Conservation (phyloP, 192 early-diverging fungal genomes). For the Coemansia sp. region DNA sequence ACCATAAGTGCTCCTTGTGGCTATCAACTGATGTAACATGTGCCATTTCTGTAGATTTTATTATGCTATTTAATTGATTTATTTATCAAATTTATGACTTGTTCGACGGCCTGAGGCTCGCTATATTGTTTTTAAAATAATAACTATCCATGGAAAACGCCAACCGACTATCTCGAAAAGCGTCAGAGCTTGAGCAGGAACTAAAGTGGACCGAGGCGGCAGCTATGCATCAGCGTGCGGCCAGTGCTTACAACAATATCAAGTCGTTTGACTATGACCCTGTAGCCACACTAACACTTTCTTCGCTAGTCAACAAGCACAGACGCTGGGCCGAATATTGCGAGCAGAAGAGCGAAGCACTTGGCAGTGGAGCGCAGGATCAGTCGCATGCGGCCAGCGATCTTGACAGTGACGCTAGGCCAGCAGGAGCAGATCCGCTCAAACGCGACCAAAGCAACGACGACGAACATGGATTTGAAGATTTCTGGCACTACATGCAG, state of each 20-base stretch:
- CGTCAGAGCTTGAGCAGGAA: conserved; percentile 27
- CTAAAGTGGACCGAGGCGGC: conserved; percentile 35
- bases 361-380: background rate
- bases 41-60: too few relatives aligned
- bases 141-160: conserved; percentile 34
- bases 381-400: background rate
- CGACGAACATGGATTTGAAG: conserved; percentile 49
- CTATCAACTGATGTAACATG: too few relatives aligned
- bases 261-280: conserved; percentile 43
- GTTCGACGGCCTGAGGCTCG: background rate
- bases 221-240: conserved; percentile 21
- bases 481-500: conserved; percentile 58
- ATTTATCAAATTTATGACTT: too few relatives aligned
- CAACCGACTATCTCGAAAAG: conserved; percentile 32
- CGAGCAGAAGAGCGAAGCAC: conserved; percentile 24
- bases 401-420: background rate
- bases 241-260: conserved; percentile 26
- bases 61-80: too few relatives aligned
- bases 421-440: background rate
- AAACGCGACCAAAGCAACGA: background rate
- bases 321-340: conserved; percentile 48
- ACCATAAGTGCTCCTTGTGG: too few relatives aligned
- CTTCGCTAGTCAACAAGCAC: conserved; percentile 43
- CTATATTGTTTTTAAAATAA: background rate
- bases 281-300: conserved; percentile 38